A percentile compares a stretch with the other conserved stretches of the same genome.
phyloP scores from a whole-genome alignment of 2,329 filamentous ascomycete genomes.

The Colletotrichum coccodes region DNA sequence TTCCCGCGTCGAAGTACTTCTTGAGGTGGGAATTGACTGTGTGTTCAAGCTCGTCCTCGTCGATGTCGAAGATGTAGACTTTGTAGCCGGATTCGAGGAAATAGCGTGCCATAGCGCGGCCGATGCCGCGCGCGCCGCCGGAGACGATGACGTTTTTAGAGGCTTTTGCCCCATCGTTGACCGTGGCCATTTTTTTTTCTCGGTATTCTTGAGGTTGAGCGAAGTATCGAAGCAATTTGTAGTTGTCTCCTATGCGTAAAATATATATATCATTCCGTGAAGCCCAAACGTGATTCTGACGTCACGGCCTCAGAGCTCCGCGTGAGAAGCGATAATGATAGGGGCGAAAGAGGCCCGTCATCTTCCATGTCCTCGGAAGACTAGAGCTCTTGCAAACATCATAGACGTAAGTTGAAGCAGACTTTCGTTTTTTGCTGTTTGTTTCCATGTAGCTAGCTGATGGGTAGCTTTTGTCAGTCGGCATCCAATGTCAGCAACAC shows the following conservation, averaged over 20 bases:
- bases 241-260: background rate
- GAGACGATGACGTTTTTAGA: background rate
- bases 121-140: slow-evolving; percentile 56
- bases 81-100: slow-evolving; percentile 53
- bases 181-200: background rate
- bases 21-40: slow-evolving; percentile 43
- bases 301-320: background rate
- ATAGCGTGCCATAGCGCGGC: slow-evolving; percentile 53
- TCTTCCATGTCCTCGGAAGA: background rate
- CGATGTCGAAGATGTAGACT: slow-evolving; percentile 55
- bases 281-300: background rate
- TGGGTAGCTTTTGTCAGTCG: too few species aligned
- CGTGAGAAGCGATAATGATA: background rate
- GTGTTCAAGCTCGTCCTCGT: slow-evolving; percentile 50
- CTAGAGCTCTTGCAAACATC: background rate
- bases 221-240: background rate
- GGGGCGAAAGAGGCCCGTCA: background rate
- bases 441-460: background rate
- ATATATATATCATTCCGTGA: background rate
- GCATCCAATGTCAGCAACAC: background rate
- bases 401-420: background rate
- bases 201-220: too few species aligned
- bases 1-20: slow-evolving; percentile 37
- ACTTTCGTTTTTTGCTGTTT: background rate
- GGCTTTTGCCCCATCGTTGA: background rate